phyloP scores from a whole-genome alignment of 2,329 filamentous ascomycete species.

The Seiridium unicorne region DNA sequence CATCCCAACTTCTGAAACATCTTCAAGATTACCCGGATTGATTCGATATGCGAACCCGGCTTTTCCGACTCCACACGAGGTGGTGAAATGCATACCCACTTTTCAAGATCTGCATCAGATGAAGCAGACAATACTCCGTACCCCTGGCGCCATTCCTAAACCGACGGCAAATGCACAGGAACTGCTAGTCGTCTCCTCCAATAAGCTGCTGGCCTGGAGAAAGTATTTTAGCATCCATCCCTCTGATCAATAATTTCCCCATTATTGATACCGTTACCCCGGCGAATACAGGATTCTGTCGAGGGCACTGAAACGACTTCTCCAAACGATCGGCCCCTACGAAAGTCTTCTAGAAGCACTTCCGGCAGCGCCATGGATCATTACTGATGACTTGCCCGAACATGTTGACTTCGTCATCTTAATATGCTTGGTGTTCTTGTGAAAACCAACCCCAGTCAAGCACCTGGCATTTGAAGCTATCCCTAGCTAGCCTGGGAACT shows the following conservation, averaged over 20 bases:
- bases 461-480: no score
- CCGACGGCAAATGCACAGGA: not conserved
- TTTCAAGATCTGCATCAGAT: slow-evolving; percentile 8
- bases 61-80: not conserved
- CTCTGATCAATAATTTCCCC: not conserved
- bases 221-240: not conserved
- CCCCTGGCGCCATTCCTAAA: slow-evolving; percentile 5
- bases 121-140: slow-evolving; percentile 1
- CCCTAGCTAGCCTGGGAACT: no score
- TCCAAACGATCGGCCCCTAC: not conserved
- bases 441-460: no score
- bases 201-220: not conserved
- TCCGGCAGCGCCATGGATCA: no score
- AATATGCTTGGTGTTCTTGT: no score
- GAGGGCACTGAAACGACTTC: not conserved
- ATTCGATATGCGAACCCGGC: slow-evolving; percentile 4
- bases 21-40: slow-evolving; percentile 14
- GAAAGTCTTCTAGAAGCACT: not conserved
- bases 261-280: not conserved
- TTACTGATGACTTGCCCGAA: no score
- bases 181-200: not conserved
- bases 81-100: not conserved
- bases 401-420: no score
- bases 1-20: slow-evolving; percentile 16
- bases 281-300: not conserved